Base-by-base conservation (phyloP, 257 asterid genomes). In the Nicotiana noctiflora region DNA sequence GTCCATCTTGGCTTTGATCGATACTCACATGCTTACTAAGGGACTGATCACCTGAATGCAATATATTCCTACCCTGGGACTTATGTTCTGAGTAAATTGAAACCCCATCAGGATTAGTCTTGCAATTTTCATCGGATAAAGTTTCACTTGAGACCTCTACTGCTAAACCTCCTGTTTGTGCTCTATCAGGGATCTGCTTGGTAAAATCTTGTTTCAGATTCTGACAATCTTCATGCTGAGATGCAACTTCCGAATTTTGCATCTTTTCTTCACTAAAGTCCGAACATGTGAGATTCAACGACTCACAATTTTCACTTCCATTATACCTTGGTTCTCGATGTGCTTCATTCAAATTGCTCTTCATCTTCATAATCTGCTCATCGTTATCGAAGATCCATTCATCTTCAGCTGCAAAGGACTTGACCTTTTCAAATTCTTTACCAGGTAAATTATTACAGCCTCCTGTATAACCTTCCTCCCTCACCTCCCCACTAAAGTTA, bases 41-140 rank as follows among this genome's bases (percentile, higher is more conserved):
- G 85, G 83, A 77, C 31, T 83, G 55, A 23, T 75, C 86, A 81
- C 86, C 79, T 83, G 86, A 62, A 86, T 83, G 66, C 79, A 75
- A 72, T 31, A 77, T 63, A 17, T 8, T 81, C 31, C 59, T 49
- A 79, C 32, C 77, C 21, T 65, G 82, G 5, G 81, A 82, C 77
- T 79, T 87, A 40, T 27, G 66, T 75, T 85, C 86, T 15, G 61
- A 49, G 78, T 49, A 74, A 80, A 75, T 82, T 81, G 83, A 82
- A 62, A 46, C 17, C 40, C 61, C 44, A 1, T 40, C 61, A 74
- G 60, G 60, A 81, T 65, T 75, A 66, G 78, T 83, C 83, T 79
- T 83, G 79, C 78, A 83, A 62, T 70, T 83, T 68, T 79, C 79
- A 63, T n/a, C 80, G n/a, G 77, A 80, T 65, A 85, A 77, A 60